Evolutionary conservation across 2,329 filamentous ascomycete species (phyloP).

Genomic region (Penicillium olsonii): DNA sequence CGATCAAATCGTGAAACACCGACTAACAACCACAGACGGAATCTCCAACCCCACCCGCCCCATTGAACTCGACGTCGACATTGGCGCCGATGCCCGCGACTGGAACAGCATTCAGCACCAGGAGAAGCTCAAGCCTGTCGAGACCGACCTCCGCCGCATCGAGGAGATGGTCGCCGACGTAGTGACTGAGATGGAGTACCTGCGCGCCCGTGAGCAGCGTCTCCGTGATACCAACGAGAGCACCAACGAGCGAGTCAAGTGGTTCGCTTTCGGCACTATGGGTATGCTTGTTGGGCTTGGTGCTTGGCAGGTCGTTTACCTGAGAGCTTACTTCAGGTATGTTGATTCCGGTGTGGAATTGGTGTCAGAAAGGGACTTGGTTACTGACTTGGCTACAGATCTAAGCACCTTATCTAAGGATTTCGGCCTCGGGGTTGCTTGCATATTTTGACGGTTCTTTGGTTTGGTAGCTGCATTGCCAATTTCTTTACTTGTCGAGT

Average conservation of each 20-base stretch:
- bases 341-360: constrained; percentile 18
- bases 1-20: background rate
- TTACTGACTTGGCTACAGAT: constrained; percentile 45
- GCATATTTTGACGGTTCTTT: constrained; percentile 19
- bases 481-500: constrained; percentile 16
- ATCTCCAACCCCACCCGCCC: constrained; percentile 62
- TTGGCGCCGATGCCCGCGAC: constrained; percentile 95
- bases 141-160: constrained; percentile 89
- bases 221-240: constrained; percentile 98
- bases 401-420: constrained; percentile 68
- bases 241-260: constrained; percentile 98
- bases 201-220: constrained; percentile 86
- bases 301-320: constrained; percentile 96
- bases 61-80: constrained; percentile 91
- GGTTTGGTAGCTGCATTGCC: constrained; percentile 13
- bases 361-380: background rate
- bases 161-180: constrained; percentile 89
- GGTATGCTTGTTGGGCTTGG: constrained; percentile 85
- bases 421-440: constrained; percentile 12
- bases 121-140: constrained; percentile 96
- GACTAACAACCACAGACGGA: constrained; percentile 30
- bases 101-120: constrained; percentile 95
- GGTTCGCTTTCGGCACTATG: constrained; percentile 94
- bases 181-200: constrained; percentile 94
- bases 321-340: constrained; percentile 93